These are phyloP conservation scores for Globisporangium nagaii DNA, from an alignment of 352 stramenopile species.

Conservation along the genomic window DNA sequence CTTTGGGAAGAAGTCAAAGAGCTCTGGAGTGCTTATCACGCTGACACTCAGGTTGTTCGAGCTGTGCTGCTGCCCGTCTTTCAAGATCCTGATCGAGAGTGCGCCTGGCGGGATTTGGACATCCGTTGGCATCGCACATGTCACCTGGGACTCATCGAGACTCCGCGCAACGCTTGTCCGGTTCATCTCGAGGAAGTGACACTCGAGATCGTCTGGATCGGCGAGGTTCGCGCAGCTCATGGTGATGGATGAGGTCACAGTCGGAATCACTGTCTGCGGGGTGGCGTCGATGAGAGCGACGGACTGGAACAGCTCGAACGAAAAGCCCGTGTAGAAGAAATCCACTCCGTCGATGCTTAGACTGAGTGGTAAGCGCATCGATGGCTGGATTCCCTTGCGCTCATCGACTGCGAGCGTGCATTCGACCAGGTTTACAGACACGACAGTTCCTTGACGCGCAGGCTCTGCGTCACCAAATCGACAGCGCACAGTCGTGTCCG, in stretches of 20 bases:
- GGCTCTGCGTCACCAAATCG: slow-evolving; percentile 17
- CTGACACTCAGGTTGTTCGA: slow-evolving; percentile 21
- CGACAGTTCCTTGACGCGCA: background rate
- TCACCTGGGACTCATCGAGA: slow-evolving; percentile 13
- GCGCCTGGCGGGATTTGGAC: slow-evolving; percentile 7
- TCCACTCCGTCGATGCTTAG: slow-evolving; percentile 22
- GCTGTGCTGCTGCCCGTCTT: slow-evolving; percentile 17
- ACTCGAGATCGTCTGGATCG: slow-evolving; percentile 19
- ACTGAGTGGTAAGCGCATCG: slow-evolving; percentile 11
- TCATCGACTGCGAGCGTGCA: background rate
- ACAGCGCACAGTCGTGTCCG: slow-evolving; percentile 15
- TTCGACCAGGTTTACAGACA: background rate
- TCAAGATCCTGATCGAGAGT: slow-evolving; percentile 14
- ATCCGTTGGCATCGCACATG: slow-evolving; percentile 12
- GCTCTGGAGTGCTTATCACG: slow-evolving; percentile 20
- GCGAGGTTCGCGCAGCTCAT: slow-evolving; percentile 16
- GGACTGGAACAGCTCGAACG: slow-evolving; percentile 22
- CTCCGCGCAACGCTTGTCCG: slow-evolving; percentile 20
- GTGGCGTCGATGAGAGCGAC: slow-evolving; percentile 11
- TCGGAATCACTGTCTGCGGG: slow-evolving; percentile 21
- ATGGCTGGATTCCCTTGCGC: background rate
- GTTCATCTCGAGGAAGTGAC: slow-evolving; percentile 22
- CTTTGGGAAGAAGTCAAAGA: slow-evolving; percentile 25
- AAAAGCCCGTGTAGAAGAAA: slow-evolving; percentile 28
- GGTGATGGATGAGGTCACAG: slow-evolving; percentile 15